Conservation (phyloP, 2,329 filamentous ascomycete species). For the Arthrinium phaeospermum region DNA sequence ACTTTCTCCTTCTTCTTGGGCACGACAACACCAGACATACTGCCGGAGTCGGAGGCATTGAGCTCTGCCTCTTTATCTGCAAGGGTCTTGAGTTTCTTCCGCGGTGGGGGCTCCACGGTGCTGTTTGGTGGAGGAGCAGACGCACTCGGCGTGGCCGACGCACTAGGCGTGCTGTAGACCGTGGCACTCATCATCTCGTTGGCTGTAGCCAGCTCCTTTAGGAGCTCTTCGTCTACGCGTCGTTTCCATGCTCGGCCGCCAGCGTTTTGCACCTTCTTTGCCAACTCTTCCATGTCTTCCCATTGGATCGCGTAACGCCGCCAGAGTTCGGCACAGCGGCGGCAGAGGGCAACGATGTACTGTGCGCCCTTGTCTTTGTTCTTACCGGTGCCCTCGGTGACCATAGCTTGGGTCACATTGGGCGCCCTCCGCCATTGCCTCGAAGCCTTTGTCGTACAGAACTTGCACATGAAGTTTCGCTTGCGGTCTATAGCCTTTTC, state of each 20-base stretch:
- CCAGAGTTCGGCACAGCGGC: constrained; percentile 92
- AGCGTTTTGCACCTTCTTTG: constrained; percentile 81
- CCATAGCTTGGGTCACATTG: constrained; percentile 72
- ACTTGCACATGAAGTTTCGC: constrained; percentile 90
- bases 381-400: constrained; percentile 68
- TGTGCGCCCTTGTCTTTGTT: constrained; percentile 79
- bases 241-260: constrained; percentile 86
- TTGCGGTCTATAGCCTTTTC: constrained; percentile 82
- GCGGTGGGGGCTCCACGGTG: constrained; percentile 57
- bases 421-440: constrained; percentile 93
- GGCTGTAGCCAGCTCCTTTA: constrained; percentile 72
- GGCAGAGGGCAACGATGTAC: constrained; percentile 82
- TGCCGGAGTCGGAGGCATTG: constrained; percentile 51
- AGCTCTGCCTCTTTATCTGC: constrained; percentile 58
- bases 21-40: constrained; percentile 46
- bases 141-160: constrained; percentile 36
- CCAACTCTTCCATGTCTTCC: constrained; percentile 90
- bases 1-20: constrained; percentile 55
- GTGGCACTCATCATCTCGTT: constrained; percentile 63
- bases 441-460: constrained; percentile 80
- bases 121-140: constrained; percentile 35
- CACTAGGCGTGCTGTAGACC: constrained; percentile 44
- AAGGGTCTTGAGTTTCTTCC: constrained; percentile 68
- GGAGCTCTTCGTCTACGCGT: constrained; percentile 88
- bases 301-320: constrained; percentile 94